Base-by-base conservation (phyloP, 495 filamentous ascomycete species). In the Lepraria neglecta region DNA sequence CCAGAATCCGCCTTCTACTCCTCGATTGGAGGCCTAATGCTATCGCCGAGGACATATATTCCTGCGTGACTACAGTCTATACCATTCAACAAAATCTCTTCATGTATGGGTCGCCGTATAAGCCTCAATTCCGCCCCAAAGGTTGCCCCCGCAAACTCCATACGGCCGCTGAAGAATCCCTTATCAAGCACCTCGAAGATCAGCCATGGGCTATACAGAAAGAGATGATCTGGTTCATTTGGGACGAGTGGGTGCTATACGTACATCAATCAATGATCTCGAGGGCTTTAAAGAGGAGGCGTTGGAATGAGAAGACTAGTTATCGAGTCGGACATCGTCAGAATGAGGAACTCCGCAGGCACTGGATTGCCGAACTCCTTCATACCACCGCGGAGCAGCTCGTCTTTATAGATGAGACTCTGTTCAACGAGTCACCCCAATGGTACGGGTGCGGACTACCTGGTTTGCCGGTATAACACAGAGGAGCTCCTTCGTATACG, bases 181-280 rank as follows among this genome's bases (percentile, higher is more conserved):
- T 57, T 24, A 11, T 42, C 6, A 21, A 19, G 6, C 42, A 57
- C 31, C 12, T 57, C 33, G 42, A 57, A 30, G 54, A 57, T 4
- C 35, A 57, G 42, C 54, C 54, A 21, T 57, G 54, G 30, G 54
- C 54, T 19, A 33, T 42, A 27, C 54, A 40, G 54, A 57, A 57
- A 45, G 54, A 43, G 35, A 57, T 57, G 54, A 31, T 57, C 21
- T 57, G 54, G 54, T 57, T 57, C 35, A n/a, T 57, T 11, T 57
- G 31, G 54, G 54, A 57, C 9, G 54, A 57, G 54, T 57, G 54
- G 35, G 54, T 27, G 17, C 7, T 57, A 57, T 57, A 9, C 31
- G 54, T 57, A 19, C 35, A 57, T 45, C 54, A n/a, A 27, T 57
- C 54, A 15, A 57, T 31, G 6, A 43, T 57, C 7, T 57, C 54